Evolutionary conservation across 805 yeast species (phyloP).

Genomic region (Clavispora fructus): DNA sequence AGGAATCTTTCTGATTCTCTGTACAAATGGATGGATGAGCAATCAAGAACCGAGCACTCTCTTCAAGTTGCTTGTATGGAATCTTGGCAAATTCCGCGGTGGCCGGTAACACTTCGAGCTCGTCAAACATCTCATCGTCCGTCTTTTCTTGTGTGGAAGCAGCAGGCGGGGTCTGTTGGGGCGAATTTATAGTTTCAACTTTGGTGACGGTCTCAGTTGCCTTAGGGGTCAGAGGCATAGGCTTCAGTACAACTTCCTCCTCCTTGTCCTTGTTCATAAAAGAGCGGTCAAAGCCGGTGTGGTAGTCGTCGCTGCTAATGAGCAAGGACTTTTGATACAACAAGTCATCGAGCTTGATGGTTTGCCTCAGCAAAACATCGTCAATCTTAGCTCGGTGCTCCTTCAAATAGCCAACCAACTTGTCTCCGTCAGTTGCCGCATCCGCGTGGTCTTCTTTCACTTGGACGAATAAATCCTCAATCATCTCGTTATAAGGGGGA

Average conservation of each 20-base stretch:
- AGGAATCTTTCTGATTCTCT: slow-evolving; percentile 84
- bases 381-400: slow-evolving; percentile 70
- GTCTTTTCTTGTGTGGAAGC: slow-evolving; percentile 7
- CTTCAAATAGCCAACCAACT: slow-evolving; percentile 33
- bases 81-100: slow-evolving; percentile 64
- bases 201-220: slow-evolving; percentile 23
- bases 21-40: slow-evolving; percentile 65
- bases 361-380: slow-evolving; percentile 57
- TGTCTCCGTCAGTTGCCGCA: slow-evolving; percentile 33
- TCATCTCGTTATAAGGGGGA: slow-evolving; percentile 84
- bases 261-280: slow-evolving; percentile 58
- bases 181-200: slow-evolving; percentile 26
- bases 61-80: slow-evolving; percentile 40
- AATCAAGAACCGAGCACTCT: slow-evolving; percentile 48
- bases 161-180: slow-evolving; percentile 6
- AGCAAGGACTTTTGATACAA: slow-evolving; percentile 65
- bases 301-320: slow-evolving; percentile 87
- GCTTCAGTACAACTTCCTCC: slow-evolving; percentile 4
- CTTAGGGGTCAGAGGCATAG: neutral
- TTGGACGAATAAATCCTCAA: slow-evolving; percentile 82
- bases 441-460: slow-evolving; percentile 56
- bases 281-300: slow-evolving; percentile 86
- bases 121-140: slow-evolving; percentile 36
- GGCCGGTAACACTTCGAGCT: slow-evolving; percentile 52
- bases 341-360: slow-evolving; percentile 60